A percentile compares a stretch with the other conserved stretches of the same genome.
Evolutionary conservation across 202 grass and related monocot genomes (phyloP).

Genomic region (Dendrocalamus latiflorus): DNA sequence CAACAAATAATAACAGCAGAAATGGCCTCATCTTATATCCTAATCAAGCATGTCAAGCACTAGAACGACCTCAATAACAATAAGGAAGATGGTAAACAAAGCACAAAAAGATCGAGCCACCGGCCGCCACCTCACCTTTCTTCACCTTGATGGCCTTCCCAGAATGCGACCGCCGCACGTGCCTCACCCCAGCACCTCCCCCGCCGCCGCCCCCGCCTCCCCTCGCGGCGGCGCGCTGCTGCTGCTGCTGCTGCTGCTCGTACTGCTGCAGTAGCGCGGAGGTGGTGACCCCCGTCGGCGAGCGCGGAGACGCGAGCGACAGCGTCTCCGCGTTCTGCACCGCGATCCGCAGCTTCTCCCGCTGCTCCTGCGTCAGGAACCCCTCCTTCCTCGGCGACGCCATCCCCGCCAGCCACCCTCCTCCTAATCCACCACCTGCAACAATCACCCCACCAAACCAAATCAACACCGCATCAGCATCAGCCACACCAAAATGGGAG

Average conservation of each 20-base stretch:
- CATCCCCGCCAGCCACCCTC: too few species aligned
- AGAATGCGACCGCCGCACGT: too few species aligned
- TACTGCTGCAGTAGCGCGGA: slow-evolving; percentile 64
- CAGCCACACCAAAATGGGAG: slow-evolving; percentile 6
- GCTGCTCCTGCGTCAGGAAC: too few species aligned
- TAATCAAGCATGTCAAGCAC: slow-evolving; percentile 11
- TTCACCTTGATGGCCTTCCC: slow-evolving; percentile 87
- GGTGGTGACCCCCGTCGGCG: slow-evolving; percentile 42
- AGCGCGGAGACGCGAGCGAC: slow-evolving; percentile 59
- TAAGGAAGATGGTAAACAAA: background rate
- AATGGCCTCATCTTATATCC: background rate
- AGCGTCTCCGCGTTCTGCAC: slow-evolving; percentile 79
- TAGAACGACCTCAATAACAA: background rate
- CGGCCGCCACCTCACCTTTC: slow-evolving; percentile 58
- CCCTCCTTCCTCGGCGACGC: too few species aligned
- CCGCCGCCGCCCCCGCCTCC: too few species aligned
- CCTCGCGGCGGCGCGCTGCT: too few species aligned
- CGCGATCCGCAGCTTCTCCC: slow-evolving; percentile 76
- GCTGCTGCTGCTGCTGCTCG: too few species aligned
- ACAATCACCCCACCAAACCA: too few species aligned
- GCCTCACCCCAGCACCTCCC: too few species aligned
- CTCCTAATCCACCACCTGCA: too few species aligned
- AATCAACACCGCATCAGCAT: background rate
- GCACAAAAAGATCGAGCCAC: slow-evolving; percentile 8
- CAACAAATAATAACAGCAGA: background rate